phyloP scores from a whole-genome alignment of 2,329 filamentous ascomycete species.

The Hymenoscyphus fraxineus region DNA sequence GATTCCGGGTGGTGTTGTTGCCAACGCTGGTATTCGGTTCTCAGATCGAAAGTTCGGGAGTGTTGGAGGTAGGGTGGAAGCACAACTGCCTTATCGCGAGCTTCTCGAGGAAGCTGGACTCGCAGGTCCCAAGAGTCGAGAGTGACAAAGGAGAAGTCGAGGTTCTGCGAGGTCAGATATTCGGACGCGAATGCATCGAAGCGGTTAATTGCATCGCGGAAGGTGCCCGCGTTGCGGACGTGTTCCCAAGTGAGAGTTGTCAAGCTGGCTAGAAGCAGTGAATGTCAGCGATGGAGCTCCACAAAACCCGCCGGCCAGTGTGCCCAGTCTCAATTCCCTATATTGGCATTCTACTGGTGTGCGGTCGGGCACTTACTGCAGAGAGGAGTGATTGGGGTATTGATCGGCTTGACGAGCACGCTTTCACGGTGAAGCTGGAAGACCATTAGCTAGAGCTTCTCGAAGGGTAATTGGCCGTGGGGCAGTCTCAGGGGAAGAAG shows the following conservation, averaged over 20 bases:
- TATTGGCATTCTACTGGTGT: constrained; percentile 16
- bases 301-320: background rate
- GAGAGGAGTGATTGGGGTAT: constrained; percentile 95
- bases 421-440: constrained; percentile 86
- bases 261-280: constrained; percentile 67
- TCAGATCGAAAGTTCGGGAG: constrained; percentile 92
- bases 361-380: constrained; percentile 73
- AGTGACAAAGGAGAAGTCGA: constrained; percentile 97
- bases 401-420: constrained; percentile 95
- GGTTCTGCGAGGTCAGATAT: constrained; percentile 82
- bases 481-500: constrained; percentile 18
- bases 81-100: constrained; percentile 95
- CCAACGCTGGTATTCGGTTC: constrained; percentile 97
- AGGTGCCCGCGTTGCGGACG: constrained; percentile 93
- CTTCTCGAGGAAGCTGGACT: constrained; percentile 94
- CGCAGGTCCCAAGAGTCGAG: constrained; percentile 98
- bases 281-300: constrained; percentile 19
- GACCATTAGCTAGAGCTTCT: constrained; percentile 22
- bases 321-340: background rate
- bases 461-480: constrained; percentile 5
- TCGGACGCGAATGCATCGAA: constrained; percentile 94
- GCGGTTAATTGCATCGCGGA: constrained; percentile 92
- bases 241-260: constrained; percentile 99
- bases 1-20: constrained; percentile 98
- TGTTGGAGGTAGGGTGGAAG: constrained; percentile 96